phyloP scores from a whole-genome alignment of 2,329 filamentous ascomycete species.

The Phialophora verrucosa region DNA sequence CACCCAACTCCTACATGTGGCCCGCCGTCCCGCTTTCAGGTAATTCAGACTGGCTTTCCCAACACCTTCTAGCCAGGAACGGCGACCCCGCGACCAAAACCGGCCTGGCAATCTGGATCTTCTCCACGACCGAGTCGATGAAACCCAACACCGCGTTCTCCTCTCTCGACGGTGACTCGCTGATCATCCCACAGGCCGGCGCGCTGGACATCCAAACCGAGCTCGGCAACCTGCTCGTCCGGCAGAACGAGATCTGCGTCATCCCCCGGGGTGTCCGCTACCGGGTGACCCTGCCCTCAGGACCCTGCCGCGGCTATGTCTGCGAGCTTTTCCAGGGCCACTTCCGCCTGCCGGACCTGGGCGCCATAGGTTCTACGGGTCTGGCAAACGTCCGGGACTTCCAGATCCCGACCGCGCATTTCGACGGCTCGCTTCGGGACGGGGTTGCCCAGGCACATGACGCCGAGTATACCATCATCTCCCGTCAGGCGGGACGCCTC shows the following conservation, averaged over 20 bases:
- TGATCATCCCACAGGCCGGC: slow-evolving; percentile 70
- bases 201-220: slow-evolving; percentile 72
- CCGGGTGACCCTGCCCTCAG: slow-evolving; percentile 61
- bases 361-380: slow-evolving; percentile 69
- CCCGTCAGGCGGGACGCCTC: slow-evolving; percentile 67
- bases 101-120: slow-evolving; percentile 63
- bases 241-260: slow-evolving; percentile 70
- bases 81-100: slow-evolving; percentile 63
- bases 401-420: slow-evolving; percentile 64
- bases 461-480: slow-evolving; percentile 60
- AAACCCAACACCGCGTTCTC: slow-evolving; percentile 60
- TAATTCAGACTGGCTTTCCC: slow-evolving; percentile 59
- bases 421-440: slow-evolving; percentile 55
- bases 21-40: slow-evolving; percentile 45
- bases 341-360: slow-evolving; percentile 70
- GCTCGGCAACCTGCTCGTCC: slow-evolving; percentile 67
- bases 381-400: slow-evolving; percentile 71
- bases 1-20: slow-evolving; percentile 44
- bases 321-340: slow-evolving; percentile 70
- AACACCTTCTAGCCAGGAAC: slow-evolving; percentile 60
- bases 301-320: slow-evolving; percentile 68
- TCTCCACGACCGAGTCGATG: slow-evolving; percentile 63
- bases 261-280: slow-evolving; percentile 71
- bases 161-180: slow-evolving; percentile 69
- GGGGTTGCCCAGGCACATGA: slow-evolving; percentile 37